These are phyloP conservation scores for Candida oleophila DNA, from an alignment of 805 yeast genomes.

Conservation along the genomic window DNA sequence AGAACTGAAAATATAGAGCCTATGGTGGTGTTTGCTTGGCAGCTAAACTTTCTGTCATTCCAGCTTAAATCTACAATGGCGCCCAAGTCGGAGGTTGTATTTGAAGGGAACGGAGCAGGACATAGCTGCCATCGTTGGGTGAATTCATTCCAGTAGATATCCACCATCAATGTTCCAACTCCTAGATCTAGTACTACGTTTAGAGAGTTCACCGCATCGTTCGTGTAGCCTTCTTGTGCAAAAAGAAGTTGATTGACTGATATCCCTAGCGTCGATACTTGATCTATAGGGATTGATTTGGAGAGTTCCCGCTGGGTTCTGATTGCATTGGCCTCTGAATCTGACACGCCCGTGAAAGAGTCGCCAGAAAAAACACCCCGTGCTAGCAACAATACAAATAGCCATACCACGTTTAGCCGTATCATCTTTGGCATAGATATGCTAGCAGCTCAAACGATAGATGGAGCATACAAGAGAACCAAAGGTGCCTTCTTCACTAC, in stretches of 20 bases:
- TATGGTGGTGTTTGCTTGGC: slow-evolving; percentile 29
- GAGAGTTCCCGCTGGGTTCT: slow-evolving; percentile 39
- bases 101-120: slow-evolving; percentile 42
- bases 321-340: slow-evolving; percentile 12
- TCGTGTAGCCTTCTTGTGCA: slow-evolving; percentile 27
- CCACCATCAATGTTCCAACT: slow-evolving; percentile 46
- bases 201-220: slow-evolving; percentile 15
- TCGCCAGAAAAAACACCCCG: neutral
- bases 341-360: neutral
- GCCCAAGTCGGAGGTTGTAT: slow-evolving; percentile 15
- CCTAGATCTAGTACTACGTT: slow-evolving; percentile 41
- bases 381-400: neutral
- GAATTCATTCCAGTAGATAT: slow-evolving; percentile 55
- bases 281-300: slow-evolving; percentile 29
- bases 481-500: too few relatives aligned
- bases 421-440: too few relatives aligned
- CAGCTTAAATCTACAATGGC: slow-evolving; percentile 19
- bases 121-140: slow-evolving; percentile 52
- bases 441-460: too few relatives aligned
- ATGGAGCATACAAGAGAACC: too few relatives aligned
- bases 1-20: slow-evolving; percentile 20
- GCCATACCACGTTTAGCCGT: neutral
- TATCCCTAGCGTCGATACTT: slow-evolving; percentile 30
- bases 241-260: slow-evolving; percentile 29
- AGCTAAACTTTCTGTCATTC: slow-evolving; percentile 23